Evolutionary conservation across 768 basidiomycete species (phyloP).

Genomic region (Collybia nuda): DNA sequence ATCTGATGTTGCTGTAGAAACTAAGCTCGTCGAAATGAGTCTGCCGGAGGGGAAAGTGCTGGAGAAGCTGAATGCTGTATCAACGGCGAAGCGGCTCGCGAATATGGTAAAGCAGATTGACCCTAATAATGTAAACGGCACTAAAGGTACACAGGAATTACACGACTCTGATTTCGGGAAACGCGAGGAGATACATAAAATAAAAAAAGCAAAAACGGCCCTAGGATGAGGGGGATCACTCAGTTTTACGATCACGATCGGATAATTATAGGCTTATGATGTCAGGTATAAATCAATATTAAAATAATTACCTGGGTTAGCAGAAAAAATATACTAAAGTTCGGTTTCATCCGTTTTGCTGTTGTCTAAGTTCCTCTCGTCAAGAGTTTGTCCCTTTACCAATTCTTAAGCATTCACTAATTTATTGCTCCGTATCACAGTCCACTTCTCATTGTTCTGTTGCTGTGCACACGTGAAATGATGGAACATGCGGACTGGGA

Average conservation of each 20-base stretch:
- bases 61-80: slow-evolving; percentile 84
- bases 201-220: slow-evolving; percentile 44
- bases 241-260: not conserved
- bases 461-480: slow-evolving; percentile 10
- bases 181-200: slow-evolving; percentile 78
- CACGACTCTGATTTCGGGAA: slow-evolving; percentile 89
- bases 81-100: slow-evolving; percentile 88
- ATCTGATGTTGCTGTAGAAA: slow-evolving; percentile 43
- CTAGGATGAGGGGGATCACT: not conserved
- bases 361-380: too few species aligned
- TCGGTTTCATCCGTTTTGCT: too few species aligned
- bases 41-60: slow-evolving; percentile 82
- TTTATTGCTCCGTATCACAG: too few species aligned
- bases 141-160: slow-evolving; percentile 55
- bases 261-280: not conserved
- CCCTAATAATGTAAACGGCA: not conserved
- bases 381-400: too few species aligned
- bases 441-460: not conserved
- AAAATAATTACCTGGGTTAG: too few species aligned
- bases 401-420: too few species aligned
- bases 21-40: slow-evolving; percentile 69
- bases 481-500: slow-evolving; percentile 58
- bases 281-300: too few species aligned
- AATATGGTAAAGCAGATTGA: slow-evolving; percentile 71
- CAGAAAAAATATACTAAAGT: too few species aligned